A percentile compares a stretch with the other conserved stretches of the same genome.
Evolutionary conservation across 768 basidiomycete genomes (phyloP).

Genomic region (Tricholomella constricta): DNA sequence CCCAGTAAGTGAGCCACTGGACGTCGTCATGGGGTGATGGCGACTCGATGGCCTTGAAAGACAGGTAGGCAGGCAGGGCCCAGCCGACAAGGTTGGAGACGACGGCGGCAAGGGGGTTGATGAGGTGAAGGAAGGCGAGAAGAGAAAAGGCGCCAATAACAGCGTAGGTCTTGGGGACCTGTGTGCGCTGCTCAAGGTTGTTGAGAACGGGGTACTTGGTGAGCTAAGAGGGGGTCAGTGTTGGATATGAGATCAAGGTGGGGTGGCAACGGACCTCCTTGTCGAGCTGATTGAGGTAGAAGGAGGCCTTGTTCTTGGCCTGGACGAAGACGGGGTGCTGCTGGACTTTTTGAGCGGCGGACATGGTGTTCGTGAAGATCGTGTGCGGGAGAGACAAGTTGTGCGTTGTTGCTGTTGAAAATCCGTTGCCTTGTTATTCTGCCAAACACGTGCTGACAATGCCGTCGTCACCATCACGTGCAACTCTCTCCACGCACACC

Average conservation of each 20-base stretch:
- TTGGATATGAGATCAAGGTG: not conserved
- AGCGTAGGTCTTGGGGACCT: slow-evolving; percentile 90
- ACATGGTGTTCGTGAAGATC: slow-evolving; percentile 50
- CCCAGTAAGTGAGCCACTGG: slow-evolving; percentile 99
- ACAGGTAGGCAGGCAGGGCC: slow-evolving; percentile 93
- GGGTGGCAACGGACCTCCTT: slow-evolving; percentile 74
- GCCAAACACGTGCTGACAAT: slow-evolving; percentile 23
- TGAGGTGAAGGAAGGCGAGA: slow-evolving; percentile 71
- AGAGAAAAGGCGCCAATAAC: slow-evolving; percentile 73
- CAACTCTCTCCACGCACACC: slow-evolving; percentile 24
- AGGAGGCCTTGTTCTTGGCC: slow-evolving; percentile 78
- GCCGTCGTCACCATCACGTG: slow-evolving; percentile 19
- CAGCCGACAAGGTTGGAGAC: slow-evolving; percentile 95
- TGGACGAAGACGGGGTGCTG: slow-evolving; percentile 87
- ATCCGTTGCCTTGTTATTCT: slow-evolving; percentile 20
- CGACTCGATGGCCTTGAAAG: slow-evolving; percentile 90
- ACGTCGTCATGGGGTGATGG: slow-evolving; percentile 83
- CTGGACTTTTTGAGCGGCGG: slow-evolving; percentile 79
- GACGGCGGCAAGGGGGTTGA: slow-evolving; percentile 91
- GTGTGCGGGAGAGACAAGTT: slow-evolving; percentile 22
- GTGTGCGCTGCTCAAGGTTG: slow-evolving; percentile 85
- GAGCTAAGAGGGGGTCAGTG: slow-evolving; percentile 44
- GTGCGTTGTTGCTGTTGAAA: slow-evolving; percentile 16
- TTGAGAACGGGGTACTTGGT: slow-evolving; percentile 85
- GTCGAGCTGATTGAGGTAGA: slow-evolving; percentile 89